A percentile compares a stretch with the other conserved stretches of the same genome.
phyloP scores from a whole-genome alignment of 2,329 filamentous ascomycete genomes.

The Pestalotiopsis sp. region DNA sequence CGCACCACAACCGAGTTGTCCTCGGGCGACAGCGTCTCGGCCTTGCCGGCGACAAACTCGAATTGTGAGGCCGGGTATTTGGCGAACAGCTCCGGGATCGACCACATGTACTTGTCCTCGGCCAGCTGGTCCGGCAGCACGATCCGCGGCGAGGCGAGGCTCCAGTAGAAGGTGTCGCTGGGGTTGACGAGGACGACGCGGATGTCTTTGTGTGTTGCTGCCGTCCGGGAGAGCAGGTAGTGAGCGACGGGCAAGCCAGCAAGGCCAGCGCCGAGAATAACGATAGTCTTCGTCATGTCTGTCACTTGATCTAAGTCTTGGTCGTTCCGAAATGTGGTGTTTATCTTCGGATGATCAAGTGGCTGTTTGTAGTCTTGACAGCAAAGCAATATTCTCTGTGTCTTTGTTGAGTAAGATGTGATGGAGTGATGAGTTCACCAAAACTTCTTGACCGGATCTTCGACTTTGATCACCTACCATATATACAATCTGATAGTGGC shows the following conservation, averaged over 20 bases:
- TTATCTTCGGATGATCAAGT: background rate
- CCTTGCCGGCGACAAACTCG: slow-evolving; percentile 53
- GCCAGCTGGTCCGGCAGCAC: slow-evolving; percentile 47
- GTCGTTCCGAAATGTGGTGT: background rate
- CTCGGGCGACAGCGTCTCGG: slow-evolving; percentile 42
- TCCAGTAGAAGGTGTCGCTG: slow-evolving; percentile 52
- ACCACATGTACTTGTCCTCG: slow-evolving; percentile 42
- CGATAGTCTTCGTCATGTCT: slow-evolving; percentile 38
- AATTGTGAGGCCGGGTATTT: slow-evolving; percentile 49
- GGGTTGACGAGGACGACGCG: slow-evolving; percentile 49
- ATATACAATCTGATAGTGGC: background rate
- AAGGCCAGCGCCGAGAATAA: slow-evolving; percentile 52
- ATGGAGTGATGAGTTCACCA: background rate
- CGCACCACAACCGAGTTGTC: slow-evolving; percentile 44
- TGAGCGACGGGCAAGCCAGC: slow-evolving; percentile 50
- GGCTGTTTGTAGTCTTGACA: background rate
- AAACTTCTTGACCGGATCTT: background rate
- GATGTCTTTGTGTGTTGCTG: slow-evolving; percentile 40
- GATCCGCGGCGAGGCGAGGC: slow-evolving; percentile 47
- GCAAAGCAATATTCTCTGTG: background rate
- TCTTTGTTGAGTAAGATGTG: background rate
- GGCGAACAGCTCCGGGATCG: slow-evolving; percentile 45
- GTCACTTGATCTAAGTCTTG: background rate
- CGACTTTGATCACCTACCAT: background rate
- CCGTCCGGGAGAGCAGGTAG: slow-evolving; percentile 48